Base-by-base conservation (phyloP, 306 rosid genomes). In the Astragalus membranaceus region DNA sequence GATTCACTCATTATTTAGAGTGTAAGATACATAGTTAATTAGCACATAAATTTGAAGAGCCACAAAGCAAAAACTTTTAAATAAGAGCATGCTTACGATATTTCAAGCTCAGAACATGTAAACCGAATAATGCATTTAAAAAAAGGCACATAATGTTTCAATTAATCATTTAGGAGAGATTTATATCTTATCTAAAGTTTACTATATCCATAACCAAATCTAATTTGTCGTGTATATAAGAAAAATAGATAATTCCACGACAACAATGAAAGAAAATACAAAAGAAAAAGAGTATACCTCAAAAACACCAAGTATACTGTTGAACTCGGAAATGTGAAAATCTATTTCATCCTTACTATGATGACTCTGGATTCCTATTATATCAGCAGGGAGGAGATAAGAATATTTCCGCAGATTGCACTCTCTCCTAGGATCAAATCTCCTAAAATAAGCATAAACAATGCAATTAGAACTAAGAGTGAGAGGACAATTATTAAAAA, bases 361-460 rank as follows among this genome's bases (percentile, higher is more conserved):
- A 68, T 87, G 74, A 70, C 86, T 83, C 70, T 75, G 78, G 74
- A 94, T 87, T 74, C 98, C 98, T 79, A 94, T 87, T 73, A 87
- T 75, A 58, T 88, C 84, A 52, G 95, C 92, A 52, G 96, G 98
- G 68, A 88, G 96, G 73, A 90, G 85, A 72, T 85, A 90, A 46
- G 98, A 90, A 73, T 94, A 94, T 87, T 85, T 87, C 75, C 97
- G 88, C 47, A 94, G 78, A 75, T 60, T 82, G 80, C 96, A 94
- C 86, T 94, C 96, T 69, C 76, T 84, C 82, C 98, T 84, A 9
- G 97, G 97, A 81, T 94, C 96, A 80, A 94, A 90, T 72, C 90
- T 90, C 90, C 97, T 94, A 68, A 74, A 64, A 55, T 58, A 68
- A 69, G 73, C 7, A 74, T 68, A 54, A 71, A 79, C 9, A 26